Base-by-base conservation (phyloP, 2,329 filamentous ascomycete genomes). In the Talaromyces sp. region DNA sequence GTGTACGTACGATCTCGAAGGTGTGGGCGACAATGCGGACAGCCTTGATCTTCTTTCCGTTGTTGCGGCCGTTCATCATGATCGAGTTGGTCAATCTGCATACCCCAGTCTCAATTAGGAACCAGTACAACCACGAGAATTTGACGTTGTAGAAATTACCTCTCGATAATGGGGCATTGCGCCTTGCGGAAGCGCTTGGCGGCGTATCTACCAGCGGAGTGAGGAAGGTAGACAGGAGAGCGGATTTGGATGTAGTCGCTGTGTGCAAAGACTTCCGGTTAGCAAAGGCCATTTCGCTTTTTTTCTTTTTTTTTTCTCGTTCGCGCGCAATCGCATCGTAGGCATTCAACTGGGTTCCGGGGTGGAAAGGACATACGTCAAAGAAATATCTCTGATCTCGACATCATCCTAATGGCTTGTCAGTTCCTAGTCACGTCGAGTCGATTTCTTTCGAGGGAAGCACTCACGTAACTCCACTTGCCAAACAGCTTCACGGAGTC, bases 61-160 rank as follows among this genome's bases (percentile, higher is more conserved):
- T 99, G 91, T 99, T 99, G 84, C 95, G 95, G 83, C 95, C 95
- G 89, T 99, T 96, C 93, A 98, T 98, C 96, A 99, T 99, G 81
- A 99, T 89, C 65, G 95, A 98, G 91, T 99, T 99, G 87, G 95
- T 99, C 75, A 99, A 89, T 81, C 61, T 63, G 58, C 33, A 47
- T 27, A 55, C 27, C 17, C 27, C 27, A 22, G 22, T 22, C 44
- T 47, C 44, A 13, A 47, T 25, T 52, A 58, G 59, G 54, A 57
- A 55, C 42, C 33, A 44, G 17, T 15, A 13, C 44, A 54, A 54
- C 42, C 19, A 19, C 58, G 25, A 5, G n/a, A 36, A 22, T 22
- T n/a, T 27, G n/a, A 42, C n/a, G 13, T 30, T 32, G 17, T n/a
- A 57, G 27, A 49, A 49, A 59, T 59, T 63, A 63, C 61, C 95